Evolutionary conservation across 148 eudicot genomes (phyloP), one percentile per base, ranked within the genome.

Genomic region (Camellia granthamiana): DNA sequence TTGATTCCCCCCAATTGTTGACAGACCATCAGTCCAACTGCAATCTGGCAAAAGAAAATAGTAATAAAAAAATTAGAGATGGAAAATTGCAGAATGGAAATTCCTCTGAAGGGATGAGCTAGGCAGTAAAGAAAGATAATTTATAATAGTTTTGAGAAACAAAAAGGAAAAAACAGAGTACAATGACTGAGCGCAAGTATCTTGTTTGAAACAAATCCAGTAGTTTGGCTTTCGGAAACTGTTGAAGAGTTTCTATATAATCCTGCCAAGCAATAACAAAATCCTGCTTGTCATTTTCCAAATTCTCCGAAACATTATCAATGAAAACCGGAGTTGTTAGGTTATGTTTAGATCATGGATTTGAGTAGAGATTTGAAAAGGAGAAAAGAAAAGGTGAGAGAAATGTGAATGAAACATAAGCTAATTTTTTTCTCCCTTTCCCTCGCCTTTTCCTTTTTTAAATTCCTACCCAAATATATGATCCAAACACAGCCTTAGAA

Each of bases 1-100:
- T 93, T 93, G 78, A 95, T 93, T 81, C 98, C 98, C 69, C 96
- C 98, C 66, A 93, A 89, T 54, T 95, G 98, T 77, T 95, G 98
- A 79, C 86, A 89, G 64, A 95, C 92, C 98, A 95, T 95, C 61
- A 95, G 84, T 44, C 98, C 98, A 42, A 91, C 88, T 81, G 92
- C 98, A 81, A 95, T 90, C 97, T 95, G 84, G 52, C 64, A 51
- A 64, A 21, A 23, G 30, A 61, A 41, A 76, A 62, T 21, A 19
- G 49, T 73, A 23, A 56, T 21, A 19, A 59, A 69, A 60, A 74
- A 21, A 19, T 4, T 49, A 62, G 41, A 51, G 42, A 18, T 44
- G 16, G 14, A 72, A 56, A 72, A 52, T 21, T 49, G 42, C 10
- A 46, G 43, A 61, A 46, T 49, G 41, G 59, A 60, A 55, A 23